Evolutionary conservation across 2,329 filamentous ascomycete species (phyloP).

Genomic region (Torrubiella hemipterigena): DNA sequence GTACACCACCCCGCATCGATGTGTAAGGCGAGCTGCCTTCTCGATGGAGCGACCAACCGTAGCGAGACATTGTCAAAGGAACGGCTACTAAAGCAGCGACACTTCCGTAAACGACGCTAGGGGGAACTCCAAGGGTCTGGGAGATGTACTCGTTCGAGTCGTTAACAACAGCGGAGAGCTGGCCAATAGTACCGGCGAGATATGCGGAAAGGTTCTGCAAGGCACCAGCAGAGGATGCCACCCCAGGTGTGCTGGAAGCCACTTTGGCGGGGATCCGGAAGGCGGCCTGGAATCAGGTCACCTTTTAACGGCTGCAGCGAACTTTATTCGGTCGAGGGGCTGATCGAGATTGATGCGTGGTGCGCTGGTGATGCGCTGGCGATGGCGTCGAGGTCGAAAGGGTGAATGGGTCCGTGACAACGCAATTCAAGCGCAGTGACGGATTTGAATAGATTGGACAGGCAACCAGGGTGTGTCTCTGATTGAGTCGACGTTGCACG

Average conservation of each 20-base stretch:
- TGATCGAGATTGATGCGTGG: neutral
- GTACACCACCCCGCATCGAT: conserved; percentile 33
- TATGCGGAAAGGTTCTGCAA: conserved; percentile 48
- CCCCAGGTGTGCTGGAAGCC: conserved; percentile 45
- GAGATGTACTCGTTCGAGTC: conserved; percentile 40
- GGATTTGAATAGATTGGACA: too few species aligned
- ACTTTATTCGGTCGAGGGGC: conserved; percentile 1
- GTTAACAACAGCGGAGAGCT: conserved; percentile 34
- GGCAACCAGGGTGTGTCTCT: too few species aligned
- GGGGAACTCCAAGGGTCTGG: conserved; percentile 35
- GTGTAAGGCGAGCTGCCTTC: conserved; percentile 40
- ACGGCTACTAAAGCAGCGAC: conserved; percentile 36
- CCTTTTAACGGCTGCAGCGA: conserved; percentile 4
- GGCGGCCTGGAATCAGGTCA: conserved; percentile 9
- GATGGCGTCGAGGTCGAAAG: too few species aligned
- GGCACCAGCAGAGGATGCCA: conserved; percentile 54
- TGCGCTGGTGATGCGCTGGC: conserved; percentile 5
- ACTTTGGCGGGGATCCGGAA: conserved; percentile 37
- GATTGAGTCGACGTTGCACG: too few species aligned
- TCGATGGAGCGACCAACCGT: conserved; percentile 34
- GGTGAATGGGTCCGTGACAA: conserved; percentile 1
- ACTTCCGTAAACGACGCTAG: conserved; percentile 36
- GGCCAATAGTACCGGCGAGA: conserved; percentile 38
- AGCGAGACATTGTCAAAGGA: conserved; percentile 42
- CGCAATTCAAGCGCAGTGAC: too few species aligned